These are phyloP conservation scores for Cladosporium phlei DNA, from an alignment of 2,329 filamentous ascomycete genomes.

Conservation along the genomic window DNA sequence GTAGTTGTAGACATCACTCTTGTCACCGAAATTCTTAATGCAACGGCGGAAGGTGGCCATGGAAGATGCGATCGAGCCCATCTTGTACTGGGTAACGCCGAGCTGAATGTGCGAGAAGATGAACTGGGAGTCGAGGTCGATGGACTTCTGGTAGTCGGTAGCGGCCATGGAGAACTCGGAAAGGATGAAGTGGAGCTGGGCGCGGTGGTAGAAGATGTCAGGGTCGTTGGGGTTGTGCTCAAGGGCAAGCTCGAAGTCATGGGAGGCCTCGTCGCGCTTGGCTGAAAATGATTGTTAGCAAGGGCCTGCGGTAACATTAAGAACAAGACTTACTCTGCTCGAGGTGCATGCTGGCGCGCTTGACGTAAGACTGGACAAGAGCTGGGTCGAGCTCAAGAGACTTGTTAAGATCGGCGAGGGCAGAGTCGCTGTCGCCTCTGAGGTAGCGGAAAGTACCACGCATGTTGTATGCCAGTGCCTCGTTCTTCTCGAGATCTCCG, in stretches of 20 bases:
- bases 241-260: conserved; percentile 82
- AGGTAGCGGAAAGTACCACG: conserved; percentile 94
- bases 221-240: conserved; percentile 82
- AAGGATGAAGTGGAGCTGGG: conserved; percentile 96
- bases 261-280: conserved; percentile 77
- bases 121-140: conserved; percentile 90
- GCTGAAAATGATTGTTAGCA: conserved; percentile 42
- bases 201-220: conserved; percentile 98
- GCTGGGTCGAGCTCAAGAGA: conserved; percentile 84
- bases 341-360: conserved; percentile 95
- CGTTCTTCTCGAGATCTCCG: conserved; percentile 71
- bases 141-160: conserved; percentile 98
- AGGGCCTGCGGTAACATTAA: conserved; percentile 21
- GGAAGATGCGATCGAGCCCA: conserved; percentile 93
- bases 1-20: conserved; percentile 99
- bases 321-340: conserved; percentile 66
- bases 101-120: conserved; percentile 99
- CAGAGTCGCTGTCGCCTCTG: conserved; percentile 77
- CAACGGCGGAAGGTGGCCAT: conserved; percentile 98
- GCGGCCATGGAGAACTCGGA: conserved; percentile 88
- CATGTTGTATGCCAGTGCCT: conserved; percentile 93
- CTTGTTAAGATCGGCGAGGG: conserved; percentile 81
- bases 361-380: conserved; percentile 96
- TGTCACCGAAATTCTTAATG: conserved; percentile 96
- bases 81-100: conserved; percentile 99